Evolutionary conservation across 306 rosid genomes (phyloP).

Genomic region (Rubus parviflorus): DNA sequence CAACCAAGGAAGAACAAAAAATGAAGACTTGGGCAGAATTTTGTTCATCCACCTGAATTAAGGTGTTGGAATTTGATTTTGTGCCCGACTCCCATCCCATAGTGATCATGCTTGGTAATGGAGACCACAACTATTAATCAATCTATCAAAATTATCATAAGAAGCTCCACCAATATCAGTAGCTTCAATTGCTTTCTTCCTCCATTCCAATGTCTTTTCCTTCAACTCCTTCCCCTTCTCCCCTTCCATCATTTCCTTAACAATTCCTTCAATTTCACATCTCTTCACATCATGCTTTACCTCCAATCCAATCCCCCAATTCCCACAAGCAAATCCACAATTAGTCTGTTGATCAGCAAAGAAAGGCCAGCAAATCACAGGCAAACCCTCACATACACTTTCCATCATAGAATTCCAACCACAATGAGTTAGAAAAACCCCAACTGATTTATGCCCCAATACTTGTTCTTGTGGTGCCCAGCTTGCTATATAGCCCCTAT

Average conservation of each 20-base stretch:
- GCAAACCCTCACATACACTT: conserved; percentile 39
- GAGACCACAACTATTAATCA: too few relatives aligned
- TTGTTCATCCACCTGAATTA: too few relatives aligned
- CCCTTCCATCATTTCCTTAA: conserved; percentile 45
- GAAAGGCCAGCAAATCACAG: conserved; percentile 60
- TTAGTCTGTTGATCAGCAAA: conserved; percentile 52
- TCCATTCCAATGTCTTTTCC: conserved; percentile 33
- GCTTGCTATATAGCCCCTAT: conserved; percentile 37
- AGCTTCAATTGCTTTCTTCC: conserved; percentile 39
- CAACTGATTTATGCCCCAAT: conserved; percentile 41
- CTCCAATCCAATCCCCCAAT: conserved; percentile 49
- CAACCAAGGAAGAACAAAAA: too few relatives aligned
- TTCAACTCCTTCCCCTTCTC: conserved; percentile 28
- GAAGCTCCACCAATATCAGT: conserved; percentile 39
- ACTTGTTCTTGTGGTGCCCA: conserved; percentile 53
- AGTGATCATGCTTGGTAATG: too few relatives aligned
- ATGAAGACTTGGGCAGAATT: too few relatives aligned
- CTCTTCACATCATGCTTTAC: conserved; percentile 37
- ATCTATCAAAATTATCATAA: conserved; percentile 29
- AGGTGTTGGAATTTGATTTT: too few relatives aligned
- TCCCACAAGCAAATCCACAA: conserved; percentile 39
- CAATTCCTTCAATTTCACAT: conserved; percentile 27
- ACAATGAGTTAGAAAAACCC: conserved; percentile 44
- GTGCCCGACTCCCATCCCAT: too few relatives aligned
- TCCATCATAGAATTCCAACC: conserved; percentile 58